These are phyloP conservation scores for Trypanosoma lewisi DNA, from an alignment of 208 protist genomes.

Conservation along the genomic window DNA sequence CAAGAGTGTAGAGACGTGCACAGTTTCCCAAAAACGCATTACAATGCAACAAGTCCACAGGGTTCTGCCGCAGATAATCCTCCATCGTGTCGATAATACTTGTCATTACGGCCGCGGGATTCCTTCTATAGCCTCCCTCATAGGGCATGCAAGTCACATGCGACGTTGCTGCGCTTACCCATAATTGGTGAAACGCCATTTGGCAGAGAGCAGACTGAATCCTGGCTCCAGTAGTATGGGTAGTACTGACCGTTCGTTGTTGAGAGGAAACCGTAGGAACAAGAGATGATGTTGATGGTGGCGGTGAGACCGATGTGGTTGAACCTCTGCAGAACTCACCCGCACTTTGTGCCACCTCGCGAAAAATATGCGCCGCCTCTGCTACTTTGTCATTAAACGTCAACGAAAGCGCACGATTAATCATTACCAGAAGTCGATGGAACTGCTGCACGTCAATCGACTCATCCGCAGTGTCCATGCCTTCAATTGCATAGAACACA, in stretches of 20 bases:
- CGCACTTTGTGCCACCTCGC: slow-evolving; percentile 22
- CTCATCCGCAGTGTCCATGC: slow-evolving; percentile 15
- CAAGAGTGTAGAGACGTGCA: slow-evolving; percentile 80
- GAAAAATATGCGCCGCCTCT: slow-evolving; percentile 43
- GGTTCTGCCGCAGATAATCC: slow-evolving; percentile 50
- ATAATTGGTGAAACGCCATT: slow-evolving; percentile 43
- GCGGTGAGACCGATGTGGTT: neutral
- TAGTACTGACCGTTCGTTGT: neutral
- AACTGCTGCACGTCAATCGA: slow-evolving; percentile 21
- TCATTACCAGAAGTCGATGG: slow-evolving; percentile 29
- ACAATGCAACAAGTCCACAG: slow-evolving; percentile 47
- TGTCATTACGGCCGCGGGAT: slow-evolving; percentile 26
- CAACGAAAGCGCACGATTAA: slow-evolving; percentile 45
- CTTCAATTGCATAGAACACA: slow-evolving; percentile 31
- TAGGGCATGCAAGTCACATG: slow-evolving; percentile 69
- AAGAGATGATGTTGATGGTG: neutral
- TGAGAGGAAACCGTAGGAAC: slow-evolving; percentile 10
- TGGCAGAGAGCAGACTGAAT: slow-evolving; percentile 18
- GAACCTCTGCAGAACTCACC: slow-evolving; percentile 15
- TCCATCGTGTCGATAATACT: slow-evolving; percentile 49
- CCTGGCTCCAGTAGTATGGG: neutral
- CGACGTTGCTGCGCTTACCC: slow-evolving; percentile 54
- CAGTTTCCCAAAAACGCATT: slow-evolving; percentile 73
- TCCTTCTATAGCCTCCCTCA: slow-evolving; percentile 17
- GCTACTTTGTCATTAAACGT: slow-evolving; percentile 38